Evolutionary conservation across 768 basidiomycete genomes (phyloP).

Genomic region (Trametes maxima): DNA sequence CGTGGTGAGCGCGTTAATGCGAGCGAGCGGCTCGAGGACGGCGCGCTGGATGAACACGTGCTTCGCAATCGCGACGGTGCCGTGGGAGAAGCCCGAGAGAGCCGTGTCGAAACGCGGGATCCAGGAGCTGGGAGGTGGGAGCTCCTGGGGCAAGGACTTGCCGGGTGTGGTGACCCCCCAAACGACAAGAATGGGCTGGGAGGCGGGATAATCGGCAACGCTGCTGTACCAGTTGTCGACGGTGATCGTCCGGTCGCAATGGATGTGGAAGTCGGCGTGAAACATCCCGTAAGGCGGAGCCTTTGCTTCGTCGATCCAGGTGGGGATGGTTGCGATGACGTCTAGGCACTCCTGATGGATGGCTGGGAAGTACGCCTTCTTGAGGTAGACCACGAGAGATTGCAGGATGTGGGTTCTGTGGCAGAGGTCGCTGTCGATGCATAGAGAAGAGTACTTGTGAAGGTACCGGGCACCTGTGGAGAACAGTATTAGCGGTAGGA

Average conservation of each 20-base stretch:
- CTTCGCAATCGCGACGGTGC: slow-evolving; percentile 27
- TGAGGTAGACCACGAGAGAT: slow-evolving; percentile 27
- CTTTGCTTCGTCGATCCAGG: slow-evolving; percentile 9
- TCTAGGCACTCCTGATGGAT: slow-evolving; percentile 23
- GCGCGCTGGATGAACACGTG: slow-evolving; percentile 26
- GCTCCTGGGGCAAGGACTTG: no score
- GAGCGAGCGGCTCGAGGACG: slow-evolving; percentile 25
- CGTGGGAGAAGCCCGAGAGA: slow-evolving; percentile 20
- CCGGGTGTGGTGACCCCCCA: no score
- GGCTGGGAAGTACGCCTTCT: slow-evolving; percentile 25
- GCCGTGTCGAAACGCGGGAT: slow-evolving; percentile 22
- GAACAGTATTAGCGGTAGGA: neutral
- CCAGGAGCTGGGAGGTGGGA: neutral
- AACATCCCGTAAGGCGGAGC: slow-evolving; percentile 22
- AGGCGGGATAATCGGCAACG: neutral
- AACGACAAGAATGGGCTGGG: slow-evolving; percentile 27
- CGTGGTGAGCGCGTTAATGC: slow-evolving; percentile 31
- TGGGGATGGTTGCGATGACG: slow-evolving; percentile 31
- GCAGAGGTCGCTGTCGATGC: slow-evolving; percentile 16
- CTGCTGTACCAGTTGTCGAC: slow-evolving; percentile 10
- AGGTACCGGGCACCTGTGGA: slow-evolving; percentile 27
- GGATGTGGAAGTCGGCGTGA: slow-evolving; percentile 22
- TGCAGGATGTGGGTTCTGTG: slow-evolving; percentile 16
- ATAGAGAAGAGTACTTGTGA: slow-evolving; percentile 29
- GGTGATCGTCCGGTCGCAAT: slow-evolving; percentile 14